Conservation (phyloP, 257 asterid species). For the Solanum infundibuliforme region DNA sequence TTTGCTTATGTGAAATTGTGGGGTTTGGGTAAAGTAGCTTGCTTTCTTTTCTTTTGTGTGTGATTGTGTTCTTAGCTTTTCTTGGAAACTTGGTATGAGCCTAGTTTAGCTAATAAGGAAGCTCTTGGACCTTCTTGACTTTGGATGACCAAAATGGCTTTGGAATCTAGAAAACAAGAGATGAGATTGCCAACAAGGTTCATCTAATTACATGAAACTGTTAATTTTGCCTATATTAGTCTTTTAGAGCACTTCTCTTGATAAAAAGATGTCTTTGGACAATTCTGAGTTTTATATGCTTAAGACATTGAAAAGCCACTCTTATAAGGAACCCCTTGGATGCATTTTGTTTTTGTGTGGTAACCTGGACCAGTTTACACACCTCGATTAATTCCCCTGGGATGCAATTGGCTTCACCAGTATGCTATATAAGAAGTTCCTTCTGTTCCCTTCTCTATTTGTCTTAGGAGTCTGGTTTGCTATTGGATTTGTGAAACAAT, state of each 20-base stretch:
- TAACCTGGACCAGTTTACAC: background rate
- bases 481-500: background rate
- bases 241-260: background rate
- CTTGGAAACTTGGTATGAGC: background rate
- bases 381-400: background rate
- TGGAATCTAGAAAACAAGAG: background rate
- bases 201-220: background rate
- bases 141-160: background rate
- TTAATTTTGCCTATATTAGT: background rate
- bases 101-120: slow-evolving; percentile 1
- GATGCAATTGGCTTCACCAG: background rate
- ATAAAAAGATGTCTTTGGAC: background rate
- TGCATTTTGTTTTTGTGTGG: background rate
- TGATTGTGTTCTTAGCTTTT: background rate
- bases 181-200: background rate
- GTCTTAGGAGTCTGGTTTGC: background rate
- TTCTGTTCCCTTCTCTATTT: background rate
- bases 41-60: background rate
- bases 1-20: background rate
- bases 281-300: background rate
- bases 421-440: background rate
- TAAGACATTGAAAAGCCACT: background rate
- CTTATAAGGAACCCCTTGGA: background rate
- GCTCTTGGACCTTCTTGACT: background rate
- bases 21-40: background rate